phyloP scores from a whole-genome alignment of 2,329 filamentous ascomycete species.

The Penicillium sp. region DNA sequence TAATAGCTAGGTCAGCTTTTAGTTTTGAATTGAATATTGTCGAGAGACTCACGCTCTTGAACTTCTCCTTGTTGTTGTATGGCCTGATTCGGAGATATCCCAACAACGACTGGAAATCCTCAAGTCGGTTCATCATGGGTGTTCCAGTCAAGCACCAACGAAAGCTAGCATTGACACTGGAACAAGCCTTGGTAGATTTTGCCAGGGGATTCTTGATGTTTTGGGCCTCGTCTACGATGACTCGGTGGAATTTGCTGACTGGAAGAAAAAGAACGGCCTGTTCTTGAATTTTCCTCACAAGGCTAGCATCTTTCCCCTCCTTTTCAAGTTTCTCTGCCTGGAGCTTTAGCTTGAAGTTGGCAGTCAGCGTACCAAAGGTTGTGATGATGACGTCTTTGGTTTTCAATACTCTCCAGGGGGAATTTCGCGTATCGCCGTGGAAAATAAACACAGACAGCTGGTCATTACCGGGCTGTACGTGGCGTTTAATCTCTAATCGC shows the following conservation, averaged over 20 bases:
- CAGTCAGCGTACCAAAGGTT: constrained; percentile 69
- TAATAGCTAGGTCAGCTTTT: constrained; percentile 1
- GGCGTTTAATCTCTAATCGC: constrained; percentile 73
- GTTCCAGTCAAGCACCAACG: constrained; percentile 77
- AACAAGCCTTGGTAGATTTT: constrained; percentile 60
- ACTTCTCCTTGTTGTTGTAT: constrained; percentile 64
- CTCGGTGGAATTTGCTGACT: constrained; percentile 61
- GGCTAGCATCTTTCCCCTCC: constrained; percentile 36
- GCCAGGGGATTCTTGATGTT: constrained; percentile 74
- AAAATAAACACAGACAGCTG: constrained; percentile 65
- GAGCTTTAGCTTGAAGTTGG: constrained; percentile 64
- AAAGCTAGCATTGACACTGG: constrained; percentile 57
- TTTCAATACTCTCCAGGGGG: constrained; percentile 59
- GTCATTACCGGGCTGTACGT: constrained; percentile 58
- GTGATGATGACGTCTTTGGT: constrained; percentile 73
- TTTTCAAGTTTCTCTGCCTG: constrained; percentile 51
- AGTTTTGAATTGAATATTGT: background rate
- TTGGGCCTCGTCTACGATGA: constrained; percentile 78
- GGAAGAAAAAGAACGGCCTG: constrained; percentile 54
- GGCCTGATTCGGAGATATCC: constrained; percentile 74
- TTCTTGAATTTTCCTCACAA: constrained; percentile 3
- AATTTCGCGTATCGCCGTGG: constrained; percentile 62
- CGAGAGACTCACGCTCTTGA: constrained; percentile 51
- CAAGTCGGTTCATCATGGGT: constrained; percentile 82
- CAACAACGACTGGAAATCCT: constrained; percentile 74